Conservation (phyloP, 257 asterid genomes). For the Oldenlandia corymbosa region DNA sequence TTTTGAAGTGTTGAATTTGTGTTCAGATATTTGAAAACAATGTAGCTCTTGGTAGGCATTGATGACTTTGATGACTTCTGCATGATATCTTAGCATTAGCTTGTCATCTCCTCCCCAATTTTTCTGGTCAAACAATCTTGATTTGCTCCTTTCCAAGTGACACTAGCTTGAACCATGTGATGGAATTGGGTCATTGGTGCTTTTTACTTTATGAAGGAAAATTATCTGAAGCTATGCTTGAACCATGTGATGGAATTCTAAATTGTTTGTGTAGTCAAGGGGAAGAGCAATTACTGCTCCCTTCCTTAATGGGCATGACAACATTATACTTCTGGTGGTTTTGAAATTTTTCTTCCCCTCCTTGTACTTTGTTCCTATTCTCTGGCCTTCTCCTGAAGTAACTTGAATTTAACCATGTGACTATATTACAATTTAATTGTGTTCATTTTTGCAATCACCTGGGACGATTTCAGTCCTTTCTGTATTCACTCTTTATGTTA, state of each 20-base stretch:
- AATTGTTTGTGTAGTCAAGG: neutral
- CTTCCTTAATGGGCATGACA: neutral
- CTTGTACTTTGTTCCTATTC: no score
- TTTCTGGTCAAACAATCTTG: no score
- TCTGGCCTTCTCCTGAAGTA: no score
- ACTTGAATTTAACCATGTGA: neutral
- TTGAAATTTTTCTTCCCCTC: neutral
- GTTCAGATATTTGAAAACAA: neutral
- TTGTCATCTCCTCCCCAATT: neutral
- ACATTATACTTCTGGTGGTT: neutral
- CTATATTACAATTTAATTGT: no score
- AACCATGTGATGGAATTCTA: neutral
- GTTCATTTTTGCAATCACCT: no score
- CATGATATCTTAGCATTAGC: neutral
- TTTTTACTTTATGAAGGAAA: neutral
- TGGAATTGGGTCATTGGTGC: neutral
- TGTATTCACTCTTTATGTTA: neutral
- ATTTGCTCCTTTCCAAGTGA: neutral
- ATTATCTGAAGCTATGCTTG: neutral
- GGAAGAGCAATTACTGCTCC: no score
- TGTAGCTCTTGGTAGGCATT: no score
- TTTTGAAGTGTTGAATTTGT: neutral
- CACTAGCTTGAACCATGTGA: neutral
- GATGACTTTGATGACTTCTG: no score
- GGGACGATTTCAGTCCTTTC: neutral